Conservation (phyloP, 495 filamentous ascomycete genomes). For the Penicillium roqueforti region DNA sequence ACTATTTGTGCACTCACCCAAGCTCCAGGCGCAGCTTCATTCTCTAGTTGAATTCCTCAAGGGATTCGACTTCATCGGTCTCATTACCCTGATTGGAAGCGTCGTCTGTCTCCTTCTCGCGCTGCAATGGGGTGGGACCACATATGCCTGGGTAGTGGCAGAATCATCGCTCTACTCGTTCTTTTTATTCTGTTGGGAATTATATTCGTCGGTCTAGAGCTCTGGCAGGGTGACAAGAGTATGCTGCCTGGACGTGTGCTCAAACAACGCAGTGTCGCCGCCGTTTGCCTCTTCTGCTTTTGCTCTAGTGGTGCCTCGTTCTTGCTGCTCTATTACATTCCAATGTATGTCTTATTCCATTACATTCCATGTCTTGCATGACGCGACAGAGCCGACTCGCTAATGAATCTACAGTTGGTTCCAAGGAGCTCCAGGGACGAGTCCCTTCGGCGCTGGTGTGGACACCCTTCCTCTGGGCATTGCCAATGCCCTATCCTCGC, state of each 20-base stretch:
- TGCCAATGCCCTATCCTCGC: too few relatives aligned
- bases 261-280: conserved; percentile 7
- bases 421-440: too few relatives aligned
- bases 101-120: neutral
- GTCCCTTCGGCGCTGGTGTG: too few relatives aligned
- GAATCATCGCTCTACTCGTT: conserved; percentile 8
- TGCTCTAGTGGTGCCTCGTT: too few relatives aligned
- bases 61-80: too few relatives aligned
- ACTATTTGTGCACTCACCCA: conserved; percentile 34
- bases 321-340: too few relatives aligned
- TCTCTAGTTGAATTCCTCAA: neutral
- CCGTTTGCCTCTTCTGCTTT: too few relatives aligned
- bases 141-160: conserved; percentile 9
- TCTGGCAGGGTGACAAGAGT: neutral
- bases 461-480: too few relatives aligned
- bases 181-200: neutral
- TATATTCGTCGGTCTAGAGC: conserved; percentile 5
- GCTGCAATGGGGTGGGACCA: conserved; percentile 3
- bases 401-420: too few relatives aligned
- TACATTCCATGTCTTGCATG: too few relatives aligned
- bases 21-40: neutral
- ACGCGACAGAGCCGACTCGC: too few relatives aligned
- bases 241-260: conserved; percentile 1
- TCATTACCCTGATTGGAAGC: neutral
- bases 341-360: too few relatives aligned